phyloP scores from a whole-genome alignment of 2,329 filamentous ascomycete species.

The Hypomyces rosellus region DNA sequence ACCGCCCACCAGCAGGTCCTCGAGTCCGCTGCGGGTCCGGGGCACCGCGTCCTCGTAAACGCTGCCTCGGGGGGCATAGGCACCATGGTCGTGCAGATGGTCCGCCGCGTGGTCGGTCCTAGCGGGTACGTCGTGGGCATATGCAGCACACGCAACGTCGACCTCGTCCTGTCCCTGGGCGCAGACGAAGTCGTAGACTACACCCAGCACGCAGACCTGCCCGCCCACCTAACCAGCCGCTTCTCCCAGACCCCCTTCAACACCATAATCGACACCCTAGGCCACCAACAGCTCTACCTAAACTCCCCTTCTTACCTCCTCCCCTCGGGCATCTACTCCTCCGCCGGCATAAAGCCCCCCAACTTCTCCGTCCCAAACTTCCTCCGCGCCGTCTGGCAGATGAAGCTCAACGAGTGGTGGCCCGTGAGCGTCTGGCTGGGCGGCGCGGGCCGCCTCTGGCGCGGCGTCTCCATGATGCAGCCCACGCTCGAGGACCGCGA shows the following conservation, averaged over 20 bases:
- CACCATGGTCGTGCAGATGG: constrained; percentile 39
- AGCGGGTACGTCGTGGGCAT: constrained; percentile 39
- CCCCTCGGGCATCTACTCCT: constrained; percentile 31
- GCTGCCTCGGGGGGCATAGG: constrained; percentile 48
- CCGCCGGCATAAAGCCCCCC: constrained; percentile 34
- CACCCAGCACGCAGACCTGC: constrained; percentile 28
- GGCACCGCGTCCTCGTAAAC: constrained; percentile 40
- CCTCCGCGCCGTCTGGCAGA: constrained; percentile 24
- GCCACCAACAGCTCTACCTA: constrained; percentile 40
- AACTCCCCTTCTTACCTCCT: constrained; percentile 34
- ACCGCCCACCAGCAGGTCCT: constrained; percentile 34
- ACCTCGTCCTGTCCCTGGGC: constrained; percentile 39
- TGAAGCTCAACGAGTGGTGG: constrained; percentile 34
- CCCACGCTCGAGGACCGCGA: constrained; percentile 27
- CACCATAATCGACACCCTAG: constrained; percentile 44
- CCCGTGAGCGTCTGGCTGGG: constrained; percentile 30
- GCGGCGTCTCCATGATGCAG: constrained; percentile 28
- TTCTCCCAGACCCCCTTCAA: constrained; percentile 32
- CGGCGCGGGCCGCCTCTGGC: constrained; percentile 31
- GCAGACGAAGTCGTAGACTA: constrained; percentile 46
- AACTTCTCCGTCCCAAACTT: constrained; percentile 25
- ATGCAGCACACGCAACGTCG: constrained; percentile 41
- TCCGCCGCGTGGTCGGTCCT: constrained; percentile 29
- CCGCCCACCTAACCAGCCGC: constrained; percentile 25
- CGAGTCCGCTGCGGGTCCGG: constrained; percentile 30